Base-by-base conservation (phyloP, 2,329 filamentous ascomycete species). In the Trichocomaceae sp. region DNA sequence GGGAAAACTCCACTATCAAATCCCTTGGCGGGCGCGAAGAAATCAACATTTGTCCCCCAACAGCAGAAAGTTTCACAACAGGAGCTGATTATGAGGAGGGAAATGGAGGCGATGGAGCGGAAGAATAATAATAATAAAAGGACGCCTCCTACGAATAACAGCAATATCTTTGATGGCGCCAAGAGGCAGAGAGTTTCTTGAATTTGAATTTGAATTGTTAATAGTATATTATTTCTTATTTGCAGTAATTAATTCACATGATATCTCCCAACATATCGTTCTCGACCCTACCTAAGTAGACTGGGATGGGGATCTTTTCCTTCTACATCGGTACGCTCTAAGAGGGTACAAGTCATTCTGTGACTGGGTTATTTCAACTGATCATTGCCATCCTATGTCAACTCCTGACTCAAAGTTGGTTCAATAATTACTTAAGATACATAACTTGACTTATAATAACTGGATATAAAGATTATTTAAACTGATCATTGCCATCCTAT, bases 61-160 rank as follows among this genome's bases (percentile, higher is more conserved):
- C 84, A 83, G 1, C 90, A 88, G 77, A 93, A 88, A 65, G 92
- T 95, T 81, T 92, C 87, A 64, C 89, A 95, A 66, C 86, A 85
- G 2, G 90, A 92, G 72, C 81, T 86, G 52, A 95, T 93, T 64
- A 96, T 95, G 90, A 88, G 86, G 70, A 86, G 88, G 63, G 87
- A 91, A 66, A 70, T 72, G 68, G 69, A 71, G 53, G 64, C 68
- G 33, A 79, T 89, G 71, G 86, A 90, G 62, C 78, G 80, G 60
- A 90, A 90, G 41, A 53, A 53, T 42, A 42, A 42, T 35, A 35
- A 35, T 17, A 52, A 52, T 35, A 47, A 42, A 42, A 47, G 51
- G 22, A 41, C 22, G 41, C 6, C 50, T 19, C 10, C 20, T 19
- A 29, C 23, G 33, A 37, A 33, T 29, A 49, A 26, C 7, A 26